Evolutionary conservation across 2,329 filamentous ascomycete species (phyloP).

Genomic region (Alternaria sp.): DNA sequence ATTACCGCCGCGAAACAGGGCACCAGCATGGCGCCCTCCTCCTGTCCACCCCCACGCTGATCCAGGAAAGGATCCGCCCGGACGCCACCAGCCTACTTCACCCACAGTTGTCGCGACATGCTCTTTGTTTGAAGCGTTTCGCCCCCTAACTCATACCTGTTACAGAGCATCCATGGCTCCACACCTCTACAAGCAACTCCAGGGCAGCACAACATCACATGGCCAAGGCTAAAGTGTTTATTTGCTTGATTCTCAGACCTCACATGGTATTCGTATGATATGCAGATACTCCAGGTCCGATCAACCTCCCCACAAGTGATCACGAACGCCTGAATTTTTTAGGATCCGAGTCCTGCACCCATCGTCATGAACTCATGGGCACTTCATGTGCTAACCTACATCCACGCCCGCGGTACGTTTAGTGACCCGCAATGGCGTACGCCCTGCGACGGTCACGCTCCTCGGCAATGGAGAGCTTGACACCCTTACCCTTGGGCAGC

Average conservation of each 20-base stretch:
- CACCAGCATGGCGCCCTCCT: slow-evolving; percentile 5
- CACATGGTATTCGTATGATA: slow-evolving; percentile 47
- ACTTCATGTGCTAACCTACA: slow-evolving; percentile 40
- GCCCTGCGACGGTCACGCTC: slow-evolving; percentile 98
- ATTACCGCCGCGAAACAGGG: slow-evolving; percentile 10
- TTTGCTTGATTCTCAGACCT: slow-evolving; percentile 28
- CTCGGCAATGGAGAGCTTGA: slow-evolving; percentile 96
- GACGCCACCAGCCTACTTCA: slow-evolving; percentile 14
- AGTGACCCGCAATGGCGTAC: slow-evolving; percentile 63
- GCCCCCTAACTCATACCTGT: not conserved
- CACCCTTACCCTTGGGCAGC: slow-evolving; percentile 99
- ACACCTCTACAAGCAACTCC: not conserved
- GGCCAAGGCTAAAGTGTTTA: slow-evolving; percentile 28
- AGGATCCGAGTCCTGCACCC: slow-evolving; percentile 40
- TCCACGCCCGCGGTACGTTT: slow-evolving; percentile 40
- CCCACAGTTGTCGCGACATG: not conserved
- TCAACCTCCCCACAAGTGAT: slow-evolving; percentile 45
- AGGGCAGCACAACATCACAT: not conserved
- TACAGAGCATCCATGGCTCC: slow-evolving; percentile 1
- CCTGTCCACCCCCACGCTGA: slow-evolving; percentile 5
- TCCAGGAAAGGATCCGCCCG: slow-evolving; percentile 4
- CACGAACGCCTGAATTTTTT: slow-evolving; percentile 49
- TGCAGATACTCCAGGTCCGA: slow-evolving; percentile 43
- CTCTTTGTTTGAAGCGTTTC: slow-evolving; percentile 1
- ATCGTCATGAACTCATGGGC: slow-evolving; percentile 40